These are phyloP conservation scores for Posidonia oceanica DNA, from an alignment of 116 monocot genomes.

Conservation along the genomic window DNA sequence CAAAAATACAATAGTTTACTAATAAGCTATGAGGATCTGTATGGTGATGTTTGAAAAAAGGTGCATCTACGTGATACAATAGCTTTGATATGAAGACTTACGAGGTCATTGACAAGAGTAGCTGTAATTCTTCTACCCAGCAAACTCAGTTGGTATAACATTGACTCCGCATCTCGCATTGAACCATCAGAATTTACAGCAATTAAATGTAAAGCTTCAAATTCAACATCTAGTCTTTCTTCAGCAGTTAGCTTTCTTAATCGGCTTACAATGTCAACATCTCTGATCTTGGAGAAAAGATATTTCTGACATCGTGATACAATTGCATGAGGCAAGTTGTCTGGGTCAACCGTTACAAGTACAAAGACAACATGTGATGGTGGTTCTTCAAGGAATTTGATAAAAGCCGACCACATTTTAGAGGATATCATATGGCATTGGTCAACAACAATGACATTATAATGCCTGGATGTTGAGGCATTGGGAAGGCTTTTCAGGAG, in stretches of 20 bases:
- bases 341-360: conserved; percentile 60
- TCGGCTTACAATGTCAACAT: conserved; percentile 43
- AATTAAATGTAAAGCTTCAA: conserved; percentile 59
- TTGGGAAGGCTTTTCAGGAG: conserved; percentile 33
- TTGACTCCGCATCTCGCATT: conserved; percentile 76
- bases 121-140: conserved; percentile 61
- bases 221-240: conserved; percentile 62
- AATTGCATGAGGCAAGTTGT: conserved; percentile 51
- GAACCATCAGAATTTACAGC: conserved; percentile 79
- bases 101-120: conserved; percentile 73
- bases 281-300: conserved; percentile 76
- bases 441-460: conserved; percentile 55
- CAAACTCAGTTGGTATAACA: conserved; percentile 68
- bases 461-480: conserved; percentile 17
- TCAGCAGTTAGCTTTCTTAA: conserved; percentile 42
- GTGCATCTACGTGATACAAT: neutral
- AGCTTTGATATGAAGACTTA: conserved; percentile 23
- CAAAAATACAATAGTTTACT: neutral
- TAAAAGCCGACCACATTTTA: conserved; percentile 44
- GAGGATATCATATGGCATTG: conserved; percentile 54
- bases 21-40: neutral
- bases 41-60: neutral
- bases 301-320: conserved; percentile 74
- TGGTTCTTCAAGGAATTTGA: conserved; percentile 58
- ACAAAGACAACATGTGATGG: conserved; percentile 45